A percentile compares a stretch with the other conserved stretches of the same genome.
phyloP scores from a whole-genome alignment of 306 rosid species.

The Mucuna pruriens region DNA sequence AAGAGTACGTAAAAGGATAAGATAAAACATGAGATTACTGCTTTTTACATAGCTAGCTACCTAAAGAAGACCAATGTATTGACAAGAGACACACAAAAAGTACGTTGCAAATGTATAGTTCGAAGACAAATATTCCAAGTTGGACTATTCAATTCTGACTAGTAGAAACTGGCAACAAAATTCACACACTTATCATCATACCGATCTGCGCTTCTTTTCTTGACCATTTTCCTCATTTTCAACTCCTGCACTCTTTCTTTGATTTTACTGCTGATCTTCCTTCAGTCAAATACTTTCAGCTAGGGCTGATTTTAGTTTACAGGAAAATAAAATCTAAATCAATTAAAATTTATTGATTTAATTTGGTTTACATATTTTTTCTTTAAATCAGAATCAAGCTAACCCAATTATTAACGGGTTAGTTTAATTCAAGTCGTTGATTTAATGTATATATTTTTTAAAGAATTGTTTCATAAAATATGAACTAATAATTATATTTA shows the following conservation, averaged over 20 bases:
- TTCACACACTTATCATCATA: not conserved
- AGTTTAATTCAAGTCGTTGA: not conserved
- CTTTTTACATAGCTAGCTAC: not conserved
- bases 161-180: not conserved
- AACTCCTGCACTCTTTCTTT: not conserved
- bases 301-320: not conserved
- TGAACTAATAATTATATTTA: too few relatives aligned
- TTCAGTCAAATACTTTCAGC: constrained; percentile 18
- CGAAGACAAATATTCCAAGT: constrained; percentile 12
- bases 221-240: constrained; percentile 21
- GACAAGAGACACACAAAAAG: not conserved
- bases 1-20: not conserved
- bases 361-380: not conserved
- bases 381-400: not conserved
- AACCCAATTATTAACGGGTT: too few relatives aligned
- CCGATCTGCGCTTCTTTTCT: constrained; percentile 33
- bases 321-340: not conserved
- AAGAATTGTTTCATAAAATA: too few relatives aligned
- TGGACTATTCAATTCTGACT: not conserved
- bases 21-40: not conserved
- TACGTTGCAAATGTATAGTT: not conserved
- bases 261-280: not conserved
- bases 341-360: not conserved
- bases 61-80: not conserved
- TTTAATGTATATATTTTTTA: too few relatives aligned